phyloP scores from a whole-genome alignment of 2,329 filamentous ascomycete genomes.

The Bipolaris bicolor region DNA sequence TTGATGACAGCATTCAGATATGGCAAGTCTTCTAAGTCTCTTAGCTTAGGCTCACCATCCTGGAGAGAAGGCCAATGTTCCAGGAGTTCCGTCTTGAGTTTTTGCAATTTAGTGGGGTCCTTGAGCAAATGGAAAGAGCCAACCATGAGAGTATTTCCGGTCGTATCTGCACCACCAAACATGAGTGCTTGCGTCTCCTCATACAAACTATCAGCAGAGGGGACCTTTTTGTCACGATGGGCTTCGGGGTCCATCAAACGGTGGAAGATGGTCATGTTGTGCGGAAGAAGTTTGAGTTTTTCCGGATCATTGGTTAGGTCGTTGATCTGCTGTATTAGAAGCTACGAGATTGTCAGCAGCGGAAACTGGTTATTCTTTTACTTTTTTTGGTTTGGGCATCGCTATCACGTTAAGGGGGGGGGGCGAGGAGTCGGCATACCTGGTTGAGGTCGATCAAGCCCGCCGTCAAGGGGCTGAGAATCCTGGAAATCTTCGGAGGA shows the following conservation, averaged over 20 bases:
- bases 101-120: slow-evolving; percentile 38
- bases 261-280: slow-evolving; percentile 49
- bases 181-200: slow-evolving; percentile 56
- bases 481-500: slow-evolving; percentile 47
- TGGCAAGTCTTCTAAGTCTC: slow-evolving; percentile 47
- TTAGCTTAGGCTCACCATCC: slow-evolving; percentile 34
- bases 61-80: slow-evolving; percentile 46
- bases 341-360: slow-evolving; percentile 15
- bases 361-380: too few species aligned
- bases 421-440: slow-evolving; percentile 11
- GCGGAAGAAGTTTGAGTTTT: slow-evolving; percentile 40
- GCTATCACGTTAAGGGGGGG: not conserved
- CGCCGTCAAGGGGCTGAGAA: slow-evolving; percentile 45
- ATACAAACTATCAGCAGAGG: slow-evolving; percentile 45
- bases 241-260: slow-evolving; percentile 43
- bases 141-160: slow-evolving; percentile 51
- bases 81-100: slow-evolving; percentile 49
- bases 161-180: slow-evolving; percentile 56
- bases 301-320: slow-evolving; percentile 40
- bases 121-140: slow-evolving; percentile 52
- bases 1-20: slow-evolving; percentile 49
- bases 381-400: too few species aligned
- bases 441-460: slow-evolving; percentile 50
- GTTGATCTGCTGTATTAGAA: slow-evolving; percentile 41
- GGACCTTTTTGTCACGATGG: slow-evolving; percentile 41